phyloP scores from a whole-genome alignment of 2,329 filamentous ascomycete genomes.

The Diaporthe vaccinii region DNA sequence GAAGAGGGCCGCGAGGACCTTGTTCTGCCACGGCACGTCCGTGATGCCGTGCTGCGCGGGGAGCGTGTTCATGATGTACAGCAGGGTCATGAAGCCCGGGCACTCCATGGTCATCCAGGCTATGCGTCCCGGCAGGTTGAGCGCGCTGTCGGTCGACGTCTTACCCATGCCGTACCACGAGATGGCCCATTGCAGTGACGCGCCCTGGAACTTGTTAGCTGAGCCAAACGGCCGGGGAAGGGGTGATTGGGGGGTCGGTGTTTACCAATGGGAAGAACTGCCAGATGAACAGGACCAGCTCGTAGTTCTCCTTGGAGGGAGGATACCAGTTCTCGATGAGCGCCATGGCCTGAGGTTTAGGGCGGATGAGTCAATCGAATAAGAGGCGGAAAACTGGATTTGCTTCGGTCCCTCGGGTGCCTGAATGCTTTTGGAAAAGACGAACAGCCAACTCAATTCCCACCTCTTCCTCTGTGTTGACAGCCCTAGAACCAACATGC shows the following conservation, averaged over 20 bases:
- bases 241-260: constrained; percentile 16
- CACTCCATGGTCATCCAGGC: constrained; percentile 93
- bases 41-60: constrained; percentile 69
- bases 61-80: constrained; percentile 83
- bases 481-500: background rate
- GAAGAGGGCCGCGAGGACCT: constrained; percentile 79
- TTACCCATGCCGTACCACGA: constrained; percentile 94
- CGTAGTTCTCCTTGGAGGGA: constrained; percentile 70
- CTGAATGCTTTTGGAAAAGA: background rate
- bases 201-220: constrained; percentile 49
- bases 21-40: constrained; percentile 81
- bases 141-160: constrained; percentile 78
- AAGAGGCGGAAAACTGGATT: background rate
- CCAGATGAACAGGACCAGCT: constrained; percentile 65
- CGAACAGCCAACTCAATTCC: background rate
- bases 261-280: constrained; percentile 68
- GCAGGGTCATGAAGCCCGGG: constrained; percentile 80
- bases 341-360: constrained; percentile 53
- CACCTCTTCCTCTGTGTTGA: background rate
- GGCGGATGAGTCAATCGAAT: background rate
- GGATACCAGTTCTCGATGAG: constrained; percentile 69
- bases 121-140: constrained; percentile 91
- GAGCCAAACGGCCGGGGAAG: constrained; percentile 13
- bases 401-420: background rate
- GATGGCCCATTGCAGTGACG: constrained; percentile 80